Percentiles rank a stretch among this genome's conserved stretches.
These are phyloP conservation scores for Bonia amplexicaulis DNA, from an alignment of 176 grass and related monocot species.

Conservation along the genomic window DNA sequence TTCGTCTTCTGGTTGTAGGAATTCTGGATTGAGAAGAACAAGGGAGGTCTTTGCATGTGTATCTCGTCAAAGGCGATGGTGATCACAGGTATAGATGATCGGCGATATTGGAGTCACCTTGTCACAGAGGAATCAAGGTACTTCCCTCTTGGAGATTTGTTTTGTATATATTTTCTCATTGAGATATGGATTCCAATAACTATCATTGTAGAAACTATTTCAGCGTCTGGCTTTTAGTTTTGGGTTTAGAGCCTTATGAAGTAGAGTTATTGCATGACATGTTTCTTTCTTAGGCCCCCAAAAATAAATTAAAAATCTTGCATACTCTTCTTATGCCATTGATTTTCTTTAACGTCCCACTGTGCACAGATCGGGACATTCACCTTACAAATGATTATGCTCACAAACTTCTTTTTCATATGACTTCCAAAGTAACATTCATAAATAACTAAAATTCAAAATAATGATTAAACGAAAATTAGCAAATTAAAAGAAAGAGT, in stretches of 20 bases:
- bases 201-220: slow-evolving; percentile 2
- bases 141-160: background rate
- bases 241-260: background rate
- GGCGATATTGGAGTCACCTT: slow-evolving; percentile 84
- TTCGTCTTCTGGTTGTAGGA: slow-evolving; percentile 48
- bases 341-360: background rate
- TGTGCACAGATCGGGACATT: background rate
- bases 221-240: slow-evolving; percentile 8
- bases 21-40: slow-evolving; percentile 81
- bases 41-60: slow-evolving; percentile 61
- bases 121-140: slow-evolving; percentile 87
- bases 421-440: no score
- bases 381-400: background rate
- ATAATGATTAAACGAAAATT: no score
- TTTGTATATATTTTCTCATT: background rate
- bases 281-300: background rate
- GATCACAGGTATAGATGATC: slow-evolving; percentile 85
- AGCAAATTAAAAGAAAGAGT: no score
- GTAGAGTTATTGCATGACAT: background rate
- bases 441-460: no score
- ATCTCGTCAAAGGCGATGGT: slow-evolving; percentile 87
- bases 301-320: background rate
- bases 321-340: background rate
- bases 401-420: background rate
- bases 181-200: background rate